A percentile compares a stretch with the other conserved stretches of the same genome.
These are phyloP conservation scores for Croton setiger DNA, from an alignment of 441 rosid genomes.

Conservation along the genomic window DNA sequence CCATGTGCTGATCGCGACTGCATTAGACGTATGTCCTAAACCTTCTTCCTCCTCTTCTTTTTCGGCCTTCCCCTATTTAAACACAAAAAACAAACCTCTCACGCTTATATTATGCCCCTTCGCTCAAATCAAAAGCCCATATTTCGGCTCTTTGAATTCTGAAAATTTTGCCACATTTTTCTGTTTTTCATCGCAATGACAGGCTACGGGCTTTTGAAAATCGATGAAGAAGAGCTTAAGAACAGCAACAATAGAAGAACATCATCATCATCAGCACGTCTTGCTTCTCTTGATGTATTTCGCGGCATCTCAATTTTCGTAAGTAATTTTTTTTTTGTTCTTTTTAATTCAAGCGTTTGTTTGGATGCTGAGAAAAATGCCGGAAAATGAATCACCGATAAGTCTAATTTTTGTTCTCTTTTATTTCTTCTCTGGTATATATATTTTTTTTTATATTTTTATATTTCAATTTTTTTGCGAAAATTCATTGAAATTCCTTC, in stretches of 20 bases:
- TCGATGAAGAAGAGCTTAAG: constrained; percentile 9
- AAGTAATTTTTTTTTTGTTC: not conserved
- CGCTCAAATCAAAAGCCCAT: not conserved
- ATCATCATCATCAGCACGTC: not conserved
- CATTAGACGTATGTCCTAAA: too few relatives aligned
- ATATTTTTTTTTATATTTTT: too few relatives aligned
- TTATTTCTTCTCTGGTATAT: too few relatives aligned
- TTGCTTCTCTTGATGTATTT: constrained; percentile 22
- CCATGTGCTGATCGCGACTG: not conserved
- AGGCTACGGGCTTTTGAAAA: constrained; percentile 7
- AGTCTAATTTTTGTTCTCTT: too few relatives aligned
- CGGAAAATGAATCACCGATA: not conserved
- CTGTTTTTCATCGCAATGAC: not conserved
- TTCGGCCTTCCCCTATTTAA: not conserved
- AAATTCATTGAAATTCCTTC: too few relatives aligned
- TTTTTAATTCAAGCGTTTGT: not conserved
- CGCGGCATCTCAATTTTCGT: constrained; percentile 20
- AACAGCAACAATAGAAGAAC: not conserved
- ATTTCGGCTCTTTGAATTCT: not conserved
- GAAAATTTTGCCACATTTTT: not conserved
- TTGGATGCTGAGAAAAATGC: not conserved
- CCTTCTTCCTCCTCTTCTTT: too few relatives aligned
- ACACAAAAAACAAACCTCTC: not conserved
- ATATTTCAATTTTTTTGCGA: too few relatives aligned
- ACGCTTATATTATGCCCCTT: not conserved